Base-by-base conservation (phyloP, 192 early-diverging fungal genomes). In the Umbelopsis isabellina region DNA sequence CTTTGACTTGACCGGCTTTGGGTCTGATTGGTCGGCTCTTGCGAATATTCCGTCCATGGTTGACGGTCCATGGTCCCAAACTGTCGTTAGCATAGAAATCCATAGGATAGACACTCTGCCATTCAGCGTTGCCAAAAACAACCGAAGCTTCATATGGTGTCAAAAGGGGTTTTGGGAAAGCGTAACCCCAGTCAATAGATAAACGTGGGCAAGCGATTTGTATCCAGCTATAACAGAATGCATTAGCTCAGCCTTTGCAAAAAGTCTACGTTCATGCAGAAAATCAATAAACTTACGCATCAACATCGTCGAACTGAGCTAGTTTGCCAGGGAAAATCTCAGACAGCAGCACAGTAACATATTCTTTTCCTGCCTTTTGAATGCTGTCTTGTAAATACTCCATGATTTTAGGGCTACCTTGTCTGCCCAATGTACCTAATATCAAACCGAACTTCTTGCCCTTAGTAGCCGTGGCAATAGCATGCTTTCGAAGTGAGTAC, bases 111-210 rank as follows among this genome's bases (percentile, higher is more conserved):
- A 87, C 80, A 35, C 91, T 83, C 77, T 92, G 89, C 91, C 91
- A 95, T 70, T 91, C 87, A 11, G 86, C 85, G 22, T 84, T 83
- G 55, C 89, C 91, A 65, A 99, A 85, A 0, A 89, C 92, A 35
- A 99, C 94, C 0, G 94, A 90, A 23, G 93, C 93, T 78, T 99
- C 98, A 71, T 99, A 99, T 0, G 98, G 96, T 16, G 92, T 93
- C 53, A 99, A 79, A 46, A 99, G 78, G 22, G 98, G 96, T 69
- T 91, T 94, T 4, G 90, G 69, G 76, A 97, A 99, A 4, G 95
- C 92, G 82, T 97, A 95, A 1, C 98, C 98, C 98, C 98, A 99
- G 79, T 99, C 98, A 49, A 99, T 99, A 1, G 94, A 97, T 33
- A 99, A 84, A 18, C 98, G 82, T 50, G 98, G 98, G 75, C 98